Evolutionary conservation across 768 basidiomycete genomes (phyloP).

Genomic region (Naganishia friedmannii): DNA sequence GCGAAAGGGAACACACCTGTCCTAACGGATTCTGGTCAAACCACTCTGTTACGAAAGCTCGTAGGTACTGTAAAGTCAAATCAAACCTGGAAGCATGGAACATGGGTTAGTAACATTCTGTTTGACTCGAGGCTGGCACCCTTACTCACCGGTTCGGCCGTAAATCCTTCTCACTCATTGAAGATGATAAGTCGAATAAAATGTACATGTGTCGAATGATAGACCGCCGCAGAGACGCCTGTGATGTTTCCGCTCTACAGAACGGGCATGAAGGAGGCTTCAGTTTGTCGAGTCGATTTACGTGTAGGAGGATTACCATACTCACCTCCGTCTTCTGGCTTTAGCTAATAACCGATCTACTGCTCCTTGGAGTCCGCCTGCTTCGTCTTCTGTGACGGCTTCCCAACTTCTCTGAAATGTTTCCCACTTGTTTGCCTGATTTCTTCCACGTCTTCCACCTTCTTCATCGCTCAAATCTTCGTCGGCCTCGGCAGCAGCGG

Average conservation of each 20-base stretch:
- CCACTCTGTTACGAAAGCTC: slow-evolving; percentile 92
- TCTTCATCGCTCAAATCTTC: slow-evolving; percentile 18
- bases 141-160: slow-evolving; percentile 63
- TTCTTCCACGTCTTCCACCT: slow-evolving; percentile 2
- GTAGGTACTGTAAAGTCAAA: slow-evolving; percentile 79
- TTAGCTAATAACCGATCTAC: slow-evolving; percentile 86
- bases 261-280: neutral
- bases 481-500: slow-evolving; percentile 12
- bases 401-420: slow-evolving; percentile 64
- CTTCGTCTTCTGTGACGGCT: slow-evolving; percentile 91
- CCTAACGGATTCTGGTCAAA: slow-evolving; percentile 99
- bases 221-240: slow-evolving; percentile 82
- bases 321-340: slow-evolving; percentile 75
- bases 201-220: slow-evolving; percentile 95
- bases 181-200: slow-evolving; percentile 81
- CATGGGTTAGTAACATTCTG: neutral
- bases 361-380: slow-evolving; percentile 80
- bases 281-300: neutral
- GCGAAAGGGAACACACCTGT: slow-evolving; percentile 55
- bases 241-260: slow-evolving; percentile 40
- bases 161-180: slow-evolving; percentile 96
- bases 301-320: neutral
- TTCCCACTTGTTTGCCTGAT: slow-evolving; percentile 21
- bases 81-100: slow-evolving; percentile 62
- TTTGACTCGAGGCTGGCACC: neutral